Percentiles rank a stretch among this genome's conserved stretches.
Evolutionary conservation across 2,329 filamentous ascomycete genomes (phyloP).

Genomic region (Hypoxylon sp.): DNA sequence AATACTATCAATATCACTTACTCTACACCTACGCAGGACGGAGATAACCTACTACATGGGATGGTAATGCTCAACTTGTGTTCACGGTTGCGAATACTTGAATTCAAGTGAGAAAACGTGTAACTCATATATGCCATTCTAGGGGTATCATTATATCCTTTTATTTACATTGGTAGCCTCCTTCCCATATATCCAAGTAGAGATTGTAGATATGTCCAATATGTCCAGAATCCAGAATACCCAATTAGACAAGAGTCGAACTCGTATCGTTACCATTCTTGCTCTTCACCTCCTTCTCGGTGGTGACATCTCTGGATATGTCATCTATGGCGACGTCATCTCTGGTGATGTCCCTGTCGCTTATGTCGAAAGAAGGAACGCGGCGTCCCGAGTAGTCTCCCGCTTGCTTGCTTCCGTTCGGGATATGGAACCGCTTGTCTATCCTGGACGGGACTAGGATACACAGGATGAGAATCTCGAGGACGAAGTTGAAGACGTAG

Average conservation of each 20-base stretch:
- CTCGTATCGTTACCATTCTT: neutral
- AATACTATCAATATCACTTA: too few relatives aligned
- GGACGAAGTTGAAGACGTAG: slow-evolving; percentile 48
- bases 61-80: too few relatives aligned
- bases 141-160: neutral
- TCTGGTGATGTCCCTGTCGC: neutral
- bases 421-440: slow-evolving; percentile 42
- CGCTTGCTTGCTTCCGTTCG: slow-evolving; percentile 37
- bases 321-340: too few relatives aligned
- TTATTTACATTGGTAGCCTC: neutral
- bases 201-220: neutral
- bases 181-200: neutral
- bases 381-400: slow-evolving; percentile 38
- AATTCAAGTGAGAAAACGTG: neutral
- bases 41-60: too few relatives aligned
- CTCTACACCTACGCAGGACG: neutral
- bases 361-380: neutral
- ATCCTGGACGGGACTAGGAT: slow-evolving; percentile 35
- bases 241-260: neutral
- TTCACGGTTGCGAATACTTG: neutral
- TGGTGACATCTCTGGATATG: neutral
- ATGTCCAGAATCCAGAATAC: too few relatives aligned
- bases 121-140: neutral
- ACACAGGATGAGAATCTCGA: slow-evolving; percentile 43
- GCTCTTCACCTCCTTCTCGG: neutral